Conservation (phyloP, 257 asterid species). For the Solanum lycopersicoides region DNA sequence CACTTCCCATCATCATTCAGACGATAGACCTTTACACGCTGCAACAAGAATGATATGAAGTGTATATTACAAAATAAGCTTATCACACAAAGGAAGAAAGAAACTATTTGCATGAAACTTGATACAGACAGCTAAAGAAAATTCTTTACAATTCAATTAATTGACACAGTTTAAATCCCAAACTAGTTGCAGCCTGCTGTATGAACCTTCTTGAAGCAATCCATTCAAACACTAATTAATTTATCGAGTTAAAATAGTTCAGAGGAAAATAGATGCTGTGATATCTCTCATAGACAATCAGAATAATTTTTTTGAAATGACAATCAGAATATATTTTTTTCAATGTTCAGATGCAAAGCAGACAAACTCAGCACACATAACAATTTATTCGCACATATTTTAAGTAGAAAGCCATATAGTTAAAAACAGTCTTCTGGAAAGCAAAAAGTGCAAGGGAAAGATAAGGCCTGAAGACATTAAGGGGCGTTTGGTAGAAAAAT, state of each 20-base stretch:
- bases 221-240: background rate
- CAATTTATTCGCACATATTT: background rate
- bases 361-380: background rate
- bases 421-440: background rate
- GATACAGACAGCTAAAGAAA: background rate
- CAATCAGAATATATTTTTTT: background rate
- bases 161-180: background rate
- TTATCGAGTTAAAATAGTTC: background rate
- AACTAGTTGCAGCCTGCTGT: background rate
- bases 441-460: background rate
- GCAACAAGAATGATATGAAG: constrained; percentile 1
- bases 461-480: background rate
- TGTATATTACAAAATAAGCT: background rate
- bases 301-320: background rate
- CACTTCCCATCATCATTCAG: constrained; percentile 89
- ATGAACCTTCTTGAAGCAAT: background rate
- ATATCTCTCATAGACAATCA: background rate
- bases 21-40: constrained; percentile 97
- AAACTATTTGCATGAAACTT: background rate
- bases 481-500: no score
- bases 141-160: background rate
- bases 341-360: background rate
- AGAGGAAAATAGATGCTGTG: background rate
- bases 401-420: background rate
- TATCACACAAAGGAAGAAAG: background rate